A percentile compares a stretch with the other conserved stretches of the same genome.
phyloP scores from a whole-genome alignment of 2,329 filamentous ascomycete species.

The Sporothrix variecibatus region DNA sequence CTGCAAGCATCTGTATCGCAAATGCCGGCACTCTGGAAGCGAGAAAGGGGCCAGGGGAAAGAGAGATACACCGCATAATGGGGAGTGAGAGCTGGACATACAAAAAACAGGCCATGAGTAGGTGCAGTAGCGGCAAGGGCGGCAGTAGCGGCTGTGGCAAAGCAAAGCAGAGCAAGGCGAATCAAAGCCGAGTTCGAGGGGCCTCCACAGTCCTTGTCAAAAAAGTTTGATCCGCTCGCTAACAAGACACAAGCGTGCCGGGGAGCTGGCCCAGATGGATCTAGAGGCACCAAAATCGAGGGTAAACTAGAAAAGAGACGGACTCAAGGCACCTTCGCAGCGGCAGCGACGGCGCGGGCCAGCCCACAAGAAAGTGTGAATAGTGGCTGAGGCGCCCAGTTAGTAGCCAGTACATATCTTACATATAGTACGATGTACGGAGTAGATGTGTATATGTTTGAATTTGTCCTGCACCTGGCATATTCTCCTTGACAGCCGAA shows the following conservation, averaged over 20 bases:
- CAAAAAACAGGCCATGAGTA: neutral
- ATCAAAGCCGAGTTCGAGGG: neutral
- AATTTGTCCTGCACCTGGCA: neutral
- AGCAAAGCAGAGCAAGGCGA: constrained; percentile 5
- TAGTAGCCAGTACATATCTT: no score
- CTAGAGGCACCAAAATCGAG: neutral
- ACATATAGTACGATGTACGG: no score
- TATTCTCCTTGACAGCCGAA: neutral
- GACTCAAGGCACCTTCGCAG: neutral
- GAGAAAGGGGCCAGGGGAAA: constrained; percentile 11
- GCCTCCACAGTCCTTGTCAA: neutral
- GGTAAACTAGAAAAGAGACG: neutral
- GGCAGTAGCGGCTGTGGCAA: neutral
- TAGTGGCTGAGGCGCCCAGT: neutral
- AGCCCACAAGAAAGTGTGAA: neutral
- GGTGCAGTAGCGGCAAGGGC: neutral
- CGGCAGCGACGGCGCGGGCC: constrained; percentile 11
- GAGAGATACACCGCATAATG: no score
- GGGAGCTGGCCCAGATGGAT: neutral
- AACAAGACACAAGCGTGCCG: neutral
- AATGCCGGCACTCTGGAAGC: constrained; percentile 23
- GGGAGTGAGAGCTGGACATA: neutral
- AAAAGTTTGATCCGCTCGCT: neutral
- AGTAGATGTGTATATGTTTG: neutral
- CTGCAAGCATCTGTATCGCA: neutral